Conservation (phyloP, 345 rosid species). For the Syzygium aqueum region DNA sequence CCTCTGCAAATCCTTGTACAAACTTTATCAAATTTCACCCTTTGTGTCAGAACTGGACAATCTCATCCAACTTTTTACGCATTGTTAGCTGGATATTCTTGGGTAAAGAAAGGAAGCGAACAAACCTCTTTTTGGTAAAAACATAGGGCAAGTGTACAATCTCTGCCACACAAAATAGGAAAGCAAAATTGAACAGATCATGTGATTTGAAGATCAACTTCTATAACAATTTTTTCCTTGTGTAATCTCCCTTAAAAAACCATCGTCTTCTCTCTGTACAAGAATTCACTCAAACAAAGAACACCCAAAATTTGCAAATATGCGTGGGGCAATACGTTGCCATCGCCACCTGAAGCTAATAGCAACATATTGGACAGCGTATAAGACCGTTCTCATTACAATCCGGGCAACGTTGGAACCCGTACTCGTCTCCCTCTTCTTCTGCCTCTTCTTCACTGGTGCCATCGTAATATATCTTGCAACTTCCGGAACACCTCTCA, state of each 20-base stretch:
- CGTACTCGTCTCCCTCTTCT: slow-evolving; percentile 24
- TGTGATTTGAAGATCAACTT: neutral
- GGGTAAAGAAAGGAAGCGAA: neutral
- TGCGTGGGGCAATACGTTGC: neutral
- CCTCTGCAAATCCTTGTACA: neutral
- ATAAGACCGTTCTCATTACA: slow-evolving; percentile 93
- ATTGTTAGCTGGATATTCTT: neutral
- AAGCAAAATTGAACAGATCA: neutral
- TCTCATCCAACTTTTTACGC: neutral
- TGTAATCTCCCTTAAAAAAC: neutral
- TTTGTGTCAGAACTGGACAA: neutral
- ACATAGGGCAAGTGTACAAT: neutral
- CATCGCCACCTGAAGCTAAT: slow-evolving; percentile 3
- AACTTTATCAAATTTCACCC: neutral
- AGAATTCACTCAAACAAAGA: slow-evolving; percentile 7
- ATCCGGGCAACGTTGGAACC: slow-evolving; percentile 80
- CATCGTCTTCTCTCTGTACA: slow-evolving; percentile 23
- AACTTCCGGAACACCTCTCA: slow-evolving; percentile 86
- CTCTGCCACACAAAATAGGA: neutral
- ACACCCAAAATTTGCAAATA: neutral
- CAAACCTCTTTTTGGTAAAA: neutral
- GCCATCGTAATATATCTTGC: slow-evolving; percentile 54
- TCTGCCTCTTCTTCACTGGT: slow-evolving; percentile 11
- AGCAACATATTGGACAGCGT: slow-evolving; percentile 71
- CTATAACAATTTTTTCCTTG: neutral